Evolutionary conservation across 2,329 filamentous ascomycete species (phyloP), one percentile per base, ranked within the genome.

Genomic region (Mollisia scopiformis): DNA sequence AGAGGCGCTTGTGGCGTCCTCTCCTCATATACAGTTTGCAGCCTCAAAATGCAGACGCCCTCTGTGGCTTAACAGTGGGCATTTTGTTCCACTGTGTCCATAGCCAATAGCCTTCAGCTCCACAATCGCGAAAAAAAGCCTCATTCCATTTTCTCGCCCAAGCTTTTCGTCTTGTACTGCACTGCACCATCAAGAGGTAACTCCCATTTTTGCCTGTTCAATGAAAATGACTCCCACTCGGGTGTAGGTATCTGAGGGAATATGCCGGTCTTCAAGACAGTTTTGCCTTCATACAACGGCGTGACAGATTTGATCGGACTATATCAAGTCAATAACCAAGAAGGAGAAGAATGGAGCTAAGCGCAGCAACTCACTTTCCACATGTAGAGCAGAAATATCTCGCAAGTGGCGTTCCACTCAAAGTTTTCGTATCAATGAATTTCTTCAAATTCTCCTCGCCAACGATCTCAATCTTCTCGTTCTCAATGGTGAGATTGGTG

Each of bases 221-320:
- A 57, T 2, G 73, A 75, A 68, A 82, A 82, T 16, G 68, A 73
- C 68, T 82, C 80, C 50, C 71, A 72, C 61, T 81, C 78, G 0
- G 80, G 80, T 58, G 74, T 68, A 4, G 80, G 79, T 25, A 82
- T 81, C 3, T 77, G 70, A 5, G 78, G 78, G 62, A 80, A 81
- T 43, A 83, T 78, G 13, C 81, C 81, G 74, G 82, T 76, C 68
- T 83, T 83, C 49, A 83, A 54, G 14, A 83, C 72, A 0, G 78
- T 73, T 63, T 79, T 79, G n/a, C 75, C 74, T 5, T 76, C 73
- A 43, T 74, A 74, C 0, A 73, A 51, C 19, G 73, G 71, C 0
- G 78, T 76, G 30, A 79, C 72, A 19, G 77, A 81, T 70, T 77
- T 78, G 55, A 84, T 78, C 0, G 80, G 79, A 62, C 80, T 82